These are phyloP conservation scores for Trypanosoma platydactyli DNA, from an alignment of 208 protist species.

Conservation along the genomic window DNA sequence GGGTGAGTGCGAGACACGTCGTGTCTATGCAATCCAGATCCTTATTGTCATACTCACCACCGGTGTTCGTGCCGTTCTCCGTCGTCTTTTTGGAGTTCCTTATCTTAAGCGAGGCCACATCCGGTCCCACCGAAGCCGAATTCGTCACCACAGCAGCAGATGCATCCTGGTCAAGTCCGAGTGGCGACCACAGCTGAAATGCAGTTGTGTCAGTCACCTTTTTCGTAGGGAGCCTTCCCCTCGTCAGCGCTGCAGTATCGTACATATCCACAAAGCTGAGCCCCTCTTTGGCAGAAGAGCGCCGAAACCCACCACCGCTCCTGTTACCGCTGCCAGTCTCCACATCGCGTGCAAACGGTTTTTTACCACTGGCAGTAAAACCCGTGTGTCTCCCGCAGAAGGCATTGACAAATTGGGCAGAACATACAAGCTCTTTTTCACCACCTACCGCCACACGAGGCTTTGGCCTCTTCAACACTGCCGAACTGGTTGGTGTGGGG, in stretches of 20 bases:
- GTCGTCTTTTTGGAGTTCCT: no score
- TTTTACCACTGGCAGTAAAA: neutral
- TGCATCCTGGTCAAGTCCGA: slow-evolving; percentile 51
- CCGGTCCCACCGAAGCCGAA: neutral
- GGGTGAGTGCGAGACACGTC: neutral
- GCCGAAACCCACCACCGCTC: neutral
- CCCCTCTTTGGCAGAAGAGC: neutral
- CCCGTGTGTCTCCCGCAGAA: neutral
- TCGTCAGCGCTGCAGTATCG: neutral
- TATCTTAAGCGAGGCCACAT: neutral
- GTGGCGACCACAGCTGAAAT: slow-evolving; percentile 69
- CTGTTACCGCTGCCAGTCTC: neutral
- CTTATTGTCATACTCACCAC: neutral
- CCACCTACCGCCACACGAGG: neutral
- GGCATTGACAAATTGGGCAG: neutral
- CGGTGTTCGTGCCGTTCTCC: neutral
- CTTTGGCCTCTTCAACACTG: neutral
- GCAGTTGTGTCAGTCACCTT: slow-evolving; percentile 45
- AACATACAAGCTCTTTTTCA: neutral
- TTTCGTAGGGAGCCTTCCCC: neutral
- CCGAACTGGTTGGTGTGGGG: neutral
- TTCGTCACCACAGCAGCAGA: neutral
- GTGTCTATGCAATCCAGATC: slow-evolving; percentile 1
- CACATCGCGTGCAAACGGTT: slow-evolving; percentile 10
- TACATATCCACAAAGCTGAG: slow-evolving; percentile 1